Evolutionary conservation across 208 protist species (phyloP).

Genomic region (Naegleria lovaniensis): DNA sequence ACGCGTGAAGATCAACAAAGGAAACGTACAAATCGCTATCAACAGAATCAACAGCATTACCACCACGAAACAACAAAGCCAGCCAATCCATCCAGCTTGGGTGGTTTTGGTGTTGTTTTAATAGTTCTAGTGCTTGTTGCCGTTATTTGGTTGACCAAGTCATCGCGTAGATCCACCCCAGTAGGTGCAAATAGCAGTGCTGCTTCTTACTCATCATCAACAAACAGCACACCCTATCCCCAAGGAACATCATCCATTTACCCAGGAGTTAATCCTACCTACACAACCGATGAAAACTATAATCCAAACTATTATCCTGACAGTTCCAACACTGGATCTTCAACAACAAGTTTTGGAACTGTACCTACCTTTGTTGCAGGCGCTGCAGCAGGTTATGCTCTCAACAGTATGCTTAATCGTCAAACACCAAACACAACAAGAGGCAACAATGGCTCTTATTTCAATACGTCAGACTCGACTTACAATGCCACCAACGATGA

Average conservation of each 20-base stretch:
- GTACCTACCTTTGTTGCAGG: background rate
- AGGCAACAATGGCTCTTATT: background rate
- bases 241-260: background rate
- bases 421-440: background rate
- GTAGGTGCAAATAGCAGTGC: too few species aligned
- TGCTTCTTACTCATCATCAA: background rate
- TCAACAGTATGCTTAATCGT: background rate
- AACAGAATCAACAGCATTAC: background rate
- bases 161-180: background rate
- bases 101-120: background rate
- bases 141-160: background rate
- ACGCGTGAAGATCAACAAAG: background rate
- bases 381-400: background rate
- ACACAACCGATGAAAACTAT: background rate
- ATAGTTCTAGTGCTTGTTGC: background rate
- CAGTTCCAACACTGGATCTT: background rate
- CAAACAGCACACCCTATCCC: background rate
- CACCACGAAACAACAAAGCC: background rate
- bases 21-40: background rate
- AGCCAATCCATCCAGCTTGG: background rate
- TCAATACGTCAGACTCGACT: background rate
- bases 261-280: background rate
- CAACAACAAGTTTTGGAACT: background rate
- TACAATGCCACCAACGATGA: background rate
- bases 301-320: background rate